A percentile compares a stretch with the other conserved stretches of the same genome.
Conservation (phyloP, 495 filamentous ascomycete species). For the Amniculicola lignicola region DNA sequence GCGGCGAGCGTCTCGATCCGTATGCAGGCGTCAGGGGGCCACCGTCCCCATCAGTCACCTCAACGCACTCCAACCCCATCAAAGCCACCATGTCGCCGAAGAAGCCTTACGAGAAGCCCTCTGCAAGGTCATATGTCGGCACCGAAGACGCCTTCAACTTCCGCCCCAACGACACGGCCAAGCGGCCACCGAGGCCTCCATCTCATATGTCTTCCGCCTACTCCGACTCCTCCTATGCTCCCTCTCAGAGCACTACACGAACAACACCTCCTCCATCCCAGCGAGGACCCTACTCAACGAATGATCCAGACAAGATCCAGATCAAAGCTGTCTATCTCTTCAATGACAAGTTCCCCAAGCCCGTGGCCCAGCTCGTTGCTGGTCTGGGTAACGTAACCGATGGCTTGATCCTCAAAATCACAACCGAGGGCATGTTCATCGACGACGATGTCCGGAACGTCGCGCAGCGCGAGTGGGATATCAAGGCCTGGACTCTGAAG, state of each 20-base stretch:
- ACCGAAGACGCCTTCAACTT: constrained; percentile 66
- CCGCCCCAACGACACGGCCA: constrained; percentile 76
- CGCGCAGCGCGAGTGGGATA: constrained; percentile 91
- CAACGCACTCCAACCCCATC: constrained; percentile 35
- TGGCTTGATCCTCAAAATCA: constrained; percentile 79
- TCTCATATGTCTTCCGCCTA: constrained; percentile 68
- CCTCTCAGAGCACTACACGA: constrained; percentile 72
- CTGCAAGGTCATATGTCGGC: constrained; percentile 62
- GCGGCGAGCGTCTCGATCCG: constrained; percentile 32
- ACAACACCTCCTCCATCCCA: constrained; percentile 80
- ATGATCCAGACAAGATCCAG: constrained; percentile 91
- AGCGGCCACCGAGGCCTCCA: constrained; percentile 45
- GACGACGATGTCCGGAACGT: constrained; percentile 89
- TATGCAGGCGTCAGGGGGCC: constrained; percentile 38
- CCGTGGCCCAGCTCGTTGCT: constrained; percentile 75
- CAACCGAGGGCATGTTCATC: constrained; percentile 88
- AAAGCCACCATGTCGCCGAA: constrained; percentile 47
- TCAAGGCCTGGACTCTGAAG: constrained; percentile 96
- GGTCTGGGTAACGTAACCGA: constrained; percentile 75
- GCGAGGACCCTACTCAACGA: constrained; percentile 72
- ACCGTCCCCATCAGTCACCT: constrained; percentile 37
- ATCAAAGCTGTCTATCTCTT: constrained; percentile 89
- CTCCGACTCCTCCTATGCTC: constrained; percentile 80
- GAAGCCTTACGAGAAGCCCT: constrained; percentile 57
- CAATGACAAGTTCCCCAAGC: constrained; percentile 77